Percentiles rank a stretch among this genome's conserved stretches.
Evolutionary conservation across 768 basidiomycete species (phyloP).

Genomic region (Leccinum ochraceum): DNA sequence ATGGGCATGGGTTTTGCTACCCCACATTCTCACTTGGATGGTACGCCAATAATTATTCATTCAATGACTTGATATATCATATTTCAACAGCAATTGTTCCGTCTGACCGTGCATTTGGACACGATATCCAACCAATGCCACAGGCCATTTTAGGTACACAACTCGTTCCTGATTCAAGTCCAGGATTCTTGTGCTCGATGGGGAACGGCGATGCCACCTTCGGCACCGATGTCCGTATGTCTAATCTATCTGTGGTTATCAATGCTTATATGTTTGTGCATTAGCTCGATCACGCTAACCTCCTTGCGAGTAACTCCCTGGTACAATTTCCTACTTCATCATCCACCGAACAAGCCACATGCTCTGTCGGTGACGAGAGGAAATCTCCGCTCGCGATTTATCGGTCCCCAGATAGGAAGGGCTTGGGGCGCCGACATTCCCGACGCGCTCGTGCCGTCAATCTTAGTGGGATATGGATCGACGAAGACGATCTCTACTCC

Average conservation of each 20-base stretch:
- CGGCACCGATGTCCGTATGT: background rate
- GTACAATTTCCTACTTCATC: background rate
- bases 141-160: background rate
- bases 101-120: background rate
- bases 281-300: background rate
- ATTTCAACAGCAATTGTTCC: background rate
- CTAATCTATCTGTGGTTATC: background rate
- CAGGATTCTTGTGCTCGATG: background rate
- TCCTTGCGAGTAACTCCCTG: background rate
- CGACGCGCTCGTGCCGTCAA: background rate
- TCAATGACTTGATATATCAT: background rate
- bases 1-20: background rate
- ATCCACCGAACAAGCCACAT: background rate
- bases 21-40: background rate
- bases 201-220: background rate
- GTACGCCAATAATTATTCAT: background rate
- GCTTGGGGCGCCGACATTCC: background rate
- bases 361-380: background rate
- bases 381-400: background rate
- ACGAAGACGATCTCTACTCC: constrained; percentile 2
- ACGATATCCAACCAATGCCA: background rate
- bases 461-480: background rate
- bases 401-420: background rate
- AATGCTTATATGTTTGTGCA: background rate
- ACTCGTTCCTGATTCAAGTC: background rate